These are phyloP conservation scores for Viola pubescens DNA, from an alignment of 441 rosid species.

Conservation along the genomic window DNA sequence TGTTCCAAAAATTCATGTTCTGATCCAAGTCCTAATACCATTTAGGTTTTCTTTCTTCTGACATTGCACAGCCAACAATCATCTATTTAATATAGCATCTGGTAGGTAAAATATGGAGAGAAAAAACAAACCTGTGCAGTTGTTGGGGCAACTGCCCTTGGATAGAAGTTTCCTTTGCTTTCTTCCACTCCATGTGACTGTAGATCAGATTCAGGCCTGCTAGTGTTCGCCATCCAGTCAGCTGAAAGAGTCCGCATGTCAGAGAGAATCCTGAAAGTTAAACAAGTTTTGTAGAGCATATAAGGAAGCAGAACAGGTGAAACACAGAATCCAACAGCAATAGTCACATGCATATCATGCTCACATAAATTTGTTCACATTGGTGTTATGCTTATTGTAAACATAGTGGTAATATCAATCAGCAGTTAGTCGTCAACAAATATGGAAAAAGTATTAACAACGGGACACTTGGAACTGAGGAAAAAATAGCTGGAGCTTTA, in stretches of 20 bases:
- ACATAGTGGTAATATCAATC: background rate
- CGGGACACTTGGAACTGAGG: background rate
- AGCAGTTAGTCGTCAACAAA: background rate
- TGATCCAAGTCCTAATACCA: background rate
- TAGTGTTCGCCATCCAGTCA: constrained; percentile 99
- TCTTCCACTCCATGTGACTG: constrained; percentile 84
- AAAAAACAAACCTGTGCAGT: constrained; percentile 72
- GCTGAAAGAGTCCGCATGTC: constrained; percentile 99
- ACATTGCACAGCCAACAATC: background rate
- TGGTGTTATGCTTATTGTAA: background rate
- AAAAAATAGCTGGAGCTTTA: constrained; percentile 12
- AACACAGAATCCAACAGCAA: too few species aligned
- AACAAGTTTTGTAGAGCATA: background rate
- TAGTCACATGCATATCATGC: background rate
- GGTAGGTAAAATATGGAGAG: background rate
- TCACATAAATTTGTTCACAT: background rate
- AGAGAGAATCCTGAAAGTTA: constrained; percentile 84
- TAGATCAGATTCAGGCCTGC: constrained; percentile 69
- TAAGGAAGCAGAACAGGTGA: background rate
- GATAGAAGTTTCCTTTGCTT: constrained; percentile 73
- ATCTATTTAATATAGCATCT: too few species aligned
- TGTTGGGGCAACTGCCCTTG: constrained; percentile 97
- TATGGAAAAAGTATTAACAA: background rate
- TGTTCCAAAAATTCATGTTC: too few species aligned
- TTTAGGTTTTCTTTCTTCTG: background rate